Conservation (phyloP, 2,329 filamentous ascomycete species). For the Bipolaris victoriae region DNA sequence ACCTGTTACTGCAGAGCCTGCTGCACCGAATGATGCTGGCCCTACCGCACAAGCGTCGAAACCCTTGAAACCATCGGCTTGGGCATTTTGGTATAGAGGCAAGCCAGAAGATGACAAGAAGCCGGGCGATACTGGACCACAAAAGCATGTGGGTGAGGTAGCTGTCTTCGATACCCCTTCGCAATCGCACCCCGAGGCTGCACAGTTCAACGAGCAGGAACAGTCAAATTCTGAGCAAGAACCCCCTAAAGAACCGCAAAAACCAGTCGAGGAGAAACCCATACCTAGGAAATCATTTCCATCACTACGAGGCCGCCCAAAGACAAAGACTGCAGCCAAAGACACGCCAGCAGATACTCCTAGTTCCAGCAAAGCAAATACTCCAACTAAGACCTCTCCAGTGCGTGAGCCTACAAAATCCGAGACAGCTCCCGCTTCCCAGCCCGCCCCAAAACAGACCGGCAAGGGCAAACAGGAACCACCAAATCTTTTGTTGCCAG, state of each 20-base stretch:
- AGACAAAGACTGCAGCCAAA: constrained; percentile 29
- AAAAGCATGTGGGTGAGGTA: constrained; percentile 60
- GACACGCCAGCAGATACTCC: constrained; percentile 27
- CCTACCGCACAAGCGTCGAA: constrained; percentile 35
- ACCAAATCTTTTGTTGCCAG: constrained; percentile 71
- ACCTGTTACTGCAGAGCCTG: neutral
- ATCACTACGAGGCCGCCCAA: constrained; percentile 43
- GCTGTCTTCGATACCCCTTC: constrained; percentile 59
- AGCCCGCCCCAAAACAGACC: constrained; percentile 33
- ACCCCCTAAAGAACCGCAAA: constrained; percentile 25
- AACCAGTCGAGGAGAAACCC: constrained; percentile 27
- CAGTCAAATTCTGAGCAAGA: constrained; percentile 26
- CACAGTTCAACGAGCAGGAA: constrained; percentile 57
- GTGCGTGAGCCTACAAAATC: constrained; percentile 34
- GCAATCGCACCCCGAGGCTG: constrained; percentile 57
- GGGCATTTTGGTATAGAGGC: constrained; percentile 81
- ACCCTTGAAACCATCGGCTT: constrained; percentile 65
- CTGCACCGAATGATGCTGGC: constrained; percentile 11
- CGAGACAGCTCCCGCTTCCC: constrained; percentile 36
- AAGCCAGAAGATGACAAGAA: constrained; percentile 56
- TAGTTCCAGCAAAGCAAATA: constrained; percentile 47
- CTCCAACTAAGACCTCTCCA: constrained; percentile 38
- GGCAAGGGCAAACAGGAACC: constrained; percentile 44
- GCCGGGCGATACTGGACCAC: constrained; percentile 64
- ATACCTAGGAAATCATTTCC: constrained; percentile 36